Evolutionary conservation across 2,329 filamentous ascomycete genomes (phyloP), one percentile per base, ranked within the genome.

Genomic region (Cryoendolithus antarcticus): DNA sequence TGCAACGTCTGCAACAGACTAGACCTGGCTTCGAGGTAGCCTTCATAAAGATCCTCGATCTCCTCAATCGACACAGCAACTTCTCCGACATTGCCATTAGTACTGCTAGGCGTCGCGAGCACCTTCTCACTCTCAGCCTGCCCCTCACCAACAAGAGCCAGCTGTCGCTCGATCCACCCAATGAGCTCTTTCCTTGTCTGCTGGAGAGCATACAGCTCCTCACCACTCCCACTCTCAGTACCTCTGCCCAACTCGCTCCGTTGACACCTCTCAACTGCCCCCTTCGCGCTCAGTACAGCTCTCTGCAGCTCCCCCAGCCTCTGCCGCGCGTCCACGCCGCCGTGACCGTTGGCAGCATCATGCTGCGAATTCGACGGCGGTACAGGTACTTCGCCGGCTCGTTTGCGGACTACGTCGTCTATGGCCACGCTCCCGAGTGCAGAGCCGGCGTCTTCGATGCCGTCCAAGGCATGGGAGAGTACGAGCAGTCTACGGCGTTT

Each of bases 111-210:
- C 2, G 39, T 33, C 3, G 27, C 19, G 8, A 27, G n/a, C 4
- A 24, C 4, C 6, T 32, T 29, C 6, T 41, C 30, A 15, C 39
- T 43, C 6, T 39, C 38, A 6, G 39, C 33, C 24, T 55, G 53
- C 3, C 45, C 44, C 9, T 52, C 45, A 13, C 54, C 50, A 12
- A 58, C 57, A 6, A 53, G 34, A 1, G 47, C 48, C 6, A 58
- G 44, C 44, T 57, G 55, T 10, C 40, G 43, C 38, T 58, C 55
- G 48, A 58, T 58, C 55, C 55, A 58, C 9, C 39, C 40, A 2
- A 54, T 58, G 29, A 58, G 48, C 36, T 51, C 51, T n/a, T 51
- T 51, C 15, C 54, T 47, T 2, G 55, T 48, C 32, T 47, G 47
- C 40, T 58, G 53, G 9, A 58, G 37, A 2, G 49, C 54, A 19